Conservation (phyloP, 179 eudicot genomes). For the Silene coronaria region DNA sequence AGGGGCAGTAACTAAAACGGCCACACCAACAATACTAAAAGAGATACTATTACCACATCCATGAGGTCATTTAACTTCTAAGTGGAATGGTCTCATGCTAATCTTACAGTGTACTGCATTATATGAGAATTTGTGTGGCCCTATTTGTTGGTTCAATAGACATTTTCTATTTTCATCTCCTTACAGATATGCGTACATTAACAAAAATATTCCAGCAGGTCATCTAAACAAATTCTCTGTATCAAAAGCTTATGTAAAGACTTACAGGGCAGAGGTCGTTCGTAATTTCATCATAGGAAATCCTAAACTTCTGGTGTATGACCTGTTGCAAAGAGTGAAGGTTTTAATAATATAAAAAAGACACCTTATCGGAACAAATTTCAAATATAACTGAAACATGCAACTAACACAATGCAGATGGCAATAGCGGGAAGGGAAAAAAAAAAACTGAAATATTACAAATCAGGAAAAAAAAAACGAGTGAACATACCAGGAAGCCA, state of each 20-base stretch:
- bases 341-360: not conserved
- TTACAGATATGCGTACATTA: too few species aligned
- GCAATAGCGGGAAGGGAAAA: not conserved
- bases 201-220: too few species aligned
- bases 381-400: not conserved
- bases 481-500: conserved; percentile 59
- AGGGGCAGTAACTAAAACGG: too few species aligned
- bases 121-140: too few species aligned
- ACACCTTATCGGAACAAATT: not conserved
- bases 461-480: not conserved
- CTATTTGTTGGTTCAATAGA: too few species aligned
- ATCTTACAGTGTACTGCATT: too few species aligned
- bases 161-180: too few species aligned
- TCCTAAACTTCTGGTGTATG: conserved; percentile 59
- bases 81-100: too few species aligned
- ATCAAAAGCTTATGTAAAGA: conserved; percentile 12
- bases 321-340: conserved; percentile 42
- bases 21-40: too few species aligned
- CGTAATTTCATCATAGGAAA: conserved; percentile 67
- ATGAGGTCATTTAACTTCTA: too few species aligned
- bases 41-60: too few species aligned
- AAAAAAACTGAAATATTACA: not conserved
- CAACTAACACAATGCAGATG: not conserved
- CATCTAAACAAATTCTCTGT: not conserved
- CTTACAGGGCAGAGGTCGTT: conserved; percentile 88